Percentiles rank a stretch among this genome's conserved stretches.
These are phyloP conservation scores for Amanita rimosa DNA, from an alignment of 768 basidiomycete genomes.

Conservation along the genomic window DNA sequence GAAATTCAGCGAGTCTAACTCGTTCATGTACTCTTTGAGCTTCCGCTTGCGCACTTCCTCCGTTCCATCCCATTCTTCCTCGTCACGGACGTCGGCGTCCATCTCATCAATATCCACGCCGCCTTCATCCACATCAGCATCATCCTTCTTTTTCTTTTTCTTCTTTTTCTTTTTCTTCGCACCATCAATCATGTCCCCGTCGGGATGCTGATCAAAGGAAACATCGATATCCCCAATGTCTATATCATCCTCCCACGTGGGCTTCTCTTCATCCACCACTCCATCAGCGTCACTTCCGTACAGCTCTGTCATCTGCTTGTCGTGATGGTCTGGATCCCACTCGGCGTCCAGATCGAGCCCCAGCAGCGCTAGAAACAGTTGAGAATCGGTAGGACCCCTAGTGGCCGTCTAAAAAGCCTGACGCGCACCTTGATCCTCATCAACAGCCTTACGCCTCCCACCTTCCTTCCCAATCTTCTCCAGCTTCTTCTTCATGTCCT, in stretches of 20 bases:
- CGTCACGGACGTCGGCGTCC: constrained; percentile 30
- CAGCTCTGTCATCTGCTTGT: constrained; percentile 68
- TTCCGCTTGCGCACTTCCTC: constrained; percentile 82
- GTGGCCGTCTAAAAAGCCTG: neutral
- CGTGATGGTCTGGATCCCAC: constrained; percentile 83
- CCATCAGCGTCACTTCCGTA: constrained; percentile 45
- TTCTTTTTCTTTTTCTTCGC: constrained; percentile 45
- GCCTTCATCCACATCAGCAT: constrained; percentile 28
- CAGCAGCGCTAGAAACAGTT: constrained; percentile 36
- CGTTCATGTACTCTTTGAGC: constrained; percentile 83
- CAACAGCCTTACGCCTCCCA: constrained; percentile 33
- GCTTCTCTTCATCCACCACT: constrained; percentile 41
- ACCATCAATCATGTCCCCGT: constrained; percentile 14
- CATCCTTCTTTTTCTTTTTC: constrained; percentile 29
- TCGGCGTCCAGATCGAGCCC: constrained; percentile 84
- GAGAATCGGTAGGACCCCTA: neutral
- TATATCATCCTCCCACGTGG: constrained; percentile 87
- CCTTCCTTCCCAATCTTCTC: constrained; percentile 64
- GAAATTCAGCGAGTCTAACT: constrained; percentile 85
- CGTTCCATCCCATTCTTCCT: constrained; percentile 76
- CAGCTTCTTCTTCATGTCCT: constrained; percentile 67
- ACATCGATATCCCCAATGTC: constrained; percentile 58
- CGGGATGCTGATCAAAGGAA: constrained; percentile 17
- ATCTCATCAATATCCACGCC: constrained; percentile 51
- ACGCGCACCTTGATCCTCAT: constrained; percentile 23